Evolutionary conservation across 345 rosid genomes (phyloP).

Genomic region (Durio zibethinus): DNA sequence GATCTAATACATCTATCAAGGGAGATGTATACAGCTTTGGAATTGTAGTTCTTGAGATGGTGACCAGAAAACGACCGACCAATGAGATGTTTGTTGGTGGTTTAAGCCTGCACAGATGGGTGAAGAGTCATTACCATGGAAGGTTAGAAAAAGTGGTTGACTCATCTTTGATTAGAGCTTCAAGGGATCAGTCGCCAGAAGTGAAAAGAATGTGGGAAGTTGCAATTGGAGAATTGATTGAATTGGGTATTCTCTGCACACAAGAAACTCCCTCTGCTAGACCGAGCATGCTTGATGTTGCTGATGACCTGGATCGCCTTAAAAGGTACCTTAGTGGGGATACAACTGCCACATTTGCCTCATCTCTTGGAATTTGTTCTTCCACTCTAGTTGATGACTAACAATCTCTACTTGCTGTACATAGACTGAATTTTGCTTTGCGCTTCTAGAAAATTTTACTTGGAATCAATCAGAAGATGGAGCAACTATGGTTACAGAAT

Average conservation of each 20-base stretch:
- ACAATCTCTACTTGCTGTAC: background rate
- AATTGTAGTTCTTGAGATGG: constrained; percentile 46
- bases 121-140: constrained; percentile 34
- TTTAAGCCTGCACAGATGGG: constrained; percentile 50
- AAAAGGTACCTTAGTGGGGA: constrained; percentile 53
- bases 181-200: constrained; percentile 34
- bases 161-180: constrained; percentile 37
- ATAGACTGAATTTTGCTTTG: background rate
- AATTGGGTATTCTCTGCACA: constrained; percentile 55
- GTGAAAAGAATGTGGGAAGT: constrained; percentile 49
- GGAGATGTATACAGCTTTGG: constrained; percentile 66
- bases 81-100: constrained; percentile 44
- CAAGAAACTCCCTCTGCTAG: constrained; percentile 49
- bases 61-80: constrained; percentile 53
- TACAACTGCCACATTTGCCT: constrained; percentile 43
- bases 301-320: constrained; percentile 49
- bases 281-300: constrained; percentile 62
- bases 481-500: background rate
- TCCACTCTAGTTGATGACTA: constrained; percentile 39
- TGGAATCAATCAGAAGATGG: background rate
- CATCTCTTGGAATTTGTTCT: constrained; percentile 51
- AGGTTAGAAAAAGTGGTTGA: constrained; percentile 41
- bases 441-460: background rate
- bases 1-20: constrained; percentile 40
- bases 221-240: constrained; percentile 39